Conservation (phyloP, 768 basidiomycete species). For the Trametes sanguinea region DNA sequence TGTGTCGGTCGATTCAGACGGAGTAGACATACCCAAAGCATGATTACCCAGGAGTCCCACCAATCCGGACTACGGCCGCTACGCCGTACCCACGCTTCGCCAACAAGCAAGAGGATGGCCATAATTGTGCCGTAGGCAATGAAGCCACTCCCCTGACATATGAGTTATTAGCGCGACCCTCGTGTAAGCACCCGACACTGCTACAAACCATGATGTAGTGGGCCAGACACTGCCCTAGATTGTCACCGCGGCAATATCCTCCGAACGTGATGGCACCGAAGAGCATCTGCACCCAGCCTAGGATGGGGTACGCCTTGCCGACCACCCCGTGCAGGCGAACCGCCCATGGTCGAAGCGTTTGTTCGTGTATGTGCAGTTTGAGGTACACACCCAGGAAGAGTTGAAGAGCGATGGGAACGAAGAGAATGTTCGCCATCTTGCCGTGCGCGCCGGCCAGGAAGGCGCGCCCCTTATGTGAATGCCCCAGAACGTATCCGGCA, state of each 20-base stretch:
- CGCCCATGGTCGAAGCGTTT: constrained; percentile 67
- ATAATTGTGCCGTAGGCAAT: constrained; percentile 85
- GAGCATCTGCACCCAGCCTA: constrained; percentile 89
- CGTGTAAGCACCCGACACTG: not conserved
- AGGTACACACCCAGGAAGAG: constrained; percentile 81
- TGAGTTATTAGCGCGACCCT: not conserved
- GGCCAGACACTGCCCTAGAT: constrained; percentile 83
- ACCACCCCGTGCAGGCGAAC: constrained; percentile 74
- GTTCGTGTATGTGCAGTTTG: constrained; percentile 88
- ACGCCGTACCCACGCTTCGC: constrained; percentile 74
- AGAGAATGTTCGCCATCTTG: constrained; percentile 61
- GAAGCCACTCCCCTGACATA: constrained; percentile 72
- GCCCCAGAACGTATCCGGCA: constrained; percentile 80
- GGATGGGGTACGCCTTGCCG: constrained; percentile 79
- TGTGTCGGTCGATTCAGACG: not conserved
- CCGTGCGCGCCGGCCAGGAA: constrained; percentile 80
- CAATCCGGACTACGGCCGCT: constrained; percentile 79
- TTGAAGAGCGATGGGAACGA: constrained; percentile 68
- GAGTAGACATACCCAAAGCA: constrained; percentile 48
- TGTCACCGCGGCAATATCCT: constrained; percentile 78
- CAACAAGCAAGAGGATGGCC: constrained; percentile 73
- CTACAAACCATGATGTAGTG: constrained; percentile 75
- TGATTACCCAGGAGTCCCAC: constrained; percentile 77
- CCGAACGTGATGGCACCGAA: constrained; percentile 77
- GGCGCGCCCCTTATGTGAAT: constrained; percentile 78